Conservation (phyloP, 2,329 filamentous ascomycete genomes). For the Aspergillus fischeri region DNA sequence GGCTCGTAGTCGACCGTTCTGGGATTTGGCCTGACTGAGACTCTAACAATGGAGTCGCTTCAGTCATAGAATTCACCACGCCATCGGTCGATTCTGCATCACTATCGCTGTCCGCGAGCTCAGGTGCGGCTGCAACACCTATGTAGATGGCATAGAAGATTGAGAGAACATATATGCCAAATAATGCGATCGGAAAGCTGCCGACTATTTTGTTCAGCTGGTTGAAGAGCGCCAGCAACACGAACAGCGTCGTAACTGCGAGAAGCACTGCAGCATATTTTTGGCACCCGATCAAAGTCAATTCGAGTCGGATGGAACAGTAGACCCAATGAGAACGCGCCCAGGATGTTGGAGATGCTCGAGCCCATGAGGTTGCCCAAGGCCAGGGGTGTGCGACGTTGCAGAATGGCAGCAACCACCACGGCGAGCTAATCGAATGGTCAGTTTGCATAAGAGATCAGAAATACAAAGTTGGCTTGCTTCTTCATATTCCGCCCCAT, state of each 20-base stretch:
- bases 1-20: constrained; percentile 13
- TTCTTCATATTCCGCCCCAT: constrained; percentile 55
- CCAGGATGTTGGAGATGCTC: constrained; percentile 53
- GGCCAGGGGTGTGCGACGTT: constrained; percentile 46
- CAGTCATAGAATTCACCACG: constrained; percentile 5
- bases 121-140: constrained; percentile 40
- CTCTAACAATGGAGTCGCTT: constrained; percentile 17
- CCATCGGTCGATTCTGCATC: constrained; percentile 21
- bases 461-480: constrained; percentile 22
- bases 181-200: constrained; percentile 38
- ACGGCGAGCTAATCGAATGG: constrained; percentile 41
- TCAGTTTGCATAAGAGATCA: background rate
- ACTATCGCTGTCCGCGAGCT: constrained; percentile 42
- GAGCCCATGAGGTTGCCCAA: constrained; percentile 55
- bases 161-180: constrained; percentile 43
- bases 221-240: constrained; percentile 34
- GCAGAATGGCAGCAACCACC: constrained; percentile 46
- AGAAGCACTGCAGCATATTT: constrained; percentile 44
- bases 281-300: constrained; percentile 46
- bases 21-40: background rate
- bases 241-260: constrained; percentile 37
- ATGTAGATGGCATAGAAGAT: constrained; percentile 45
- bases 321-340: constrained; percentile 53
- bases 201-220: constrained; percentile 36
- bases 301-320: constrained; percentile 37